phyloP scores from a whole-genome alignment of 306 rosid genomes.

The Cicer yamashitae region DNA sequence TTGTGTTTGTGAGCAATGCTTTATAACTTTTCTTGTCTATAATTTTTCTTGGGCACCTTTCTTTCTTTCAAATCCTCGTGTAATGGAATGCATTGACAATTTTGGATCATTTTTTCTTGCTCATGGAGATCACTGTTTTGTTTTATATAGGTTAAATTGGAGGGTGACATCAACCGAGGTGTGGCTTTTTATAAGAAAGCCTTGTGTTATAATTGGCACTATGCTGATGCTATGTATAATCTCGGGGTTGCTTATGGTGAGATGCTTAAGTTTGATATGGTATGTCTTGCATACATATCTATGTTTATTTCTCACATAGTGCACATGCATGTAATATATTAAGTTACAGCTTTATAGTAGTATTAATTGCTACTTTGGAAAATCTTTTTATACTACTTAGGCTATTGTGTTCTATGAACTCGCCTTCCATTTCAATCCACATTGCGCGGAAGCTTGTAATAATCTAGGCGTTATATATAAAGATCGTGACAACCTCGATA shows the following conservation, averaged over 20 bases:
- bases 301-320: slow-evolving; percentile 12
- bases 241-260: slow-evolving; percentile 99
- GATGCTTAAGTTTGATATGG: slow-evolving; percentile 98
- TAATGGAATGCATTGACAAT: slow-evolving; percentile 25
- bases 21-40: slow-evolving; percentile 25
- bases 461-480: slow-evolving; percentile 98
- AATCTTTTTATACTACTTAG: slow-evolving; percentile 52
- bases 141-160: slow-evolving; percentile 83
- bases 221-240: slow-evolving; percentile 99
- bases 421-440: slow-evolving; percentile 97
- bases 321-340: not conserved
- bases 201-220: slow-evolving; percentile 93
- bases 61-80: not conserved
- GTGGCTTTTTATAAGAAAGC: slow-evolving; percentile 93
- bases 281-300: slow-evolving; percentile 43
- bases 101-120: slow-evolving; percentile 22
- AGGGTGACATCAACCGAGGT: slow-evolving; percentile 90
- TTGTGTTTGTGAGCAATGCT: slow-evolving; percentile 16
- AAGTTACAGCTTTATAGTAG: slow-evolving; percentile 18
- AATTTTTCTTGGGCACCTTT: slow-evolving; percentile 23
- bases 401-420: slow-evolving; percentile 98
- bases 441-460: slow-evolving; percentile 98
- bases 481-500: slow-evolving; percentile 97
- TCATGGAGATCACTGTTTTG: slow-evolving; percentile 6
- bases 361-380: slow-evolving; percentile 12